phyloP scores from a whole-genome alignment of 805 yeast genomes.

The Saccharomycopsis sp. region DNA sequence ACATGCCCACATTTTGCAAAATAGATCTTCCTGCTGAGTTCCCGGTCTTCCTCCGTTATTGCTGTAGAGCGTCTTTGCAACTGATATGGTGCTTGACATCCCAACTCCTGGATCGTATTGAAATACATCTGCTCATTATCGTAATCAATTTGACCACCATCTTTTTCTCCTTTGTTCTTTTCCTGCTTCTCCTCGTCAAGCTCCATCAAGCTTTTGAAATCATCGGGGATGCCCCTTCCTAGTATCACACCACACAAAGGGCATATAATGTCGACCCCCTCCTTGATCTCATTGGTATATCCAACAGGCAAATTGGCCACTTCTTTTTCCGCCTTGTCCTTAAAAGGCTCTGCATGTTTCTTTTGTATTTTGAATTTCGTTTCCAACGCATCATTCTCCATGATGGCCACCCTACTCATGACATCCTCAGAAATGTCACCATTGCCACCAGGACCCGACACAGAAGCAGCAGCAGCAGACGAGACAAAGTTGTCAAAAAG shows the following conservation, averaged over 20 bases:
- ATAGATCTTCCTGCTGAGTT: slow-evolving; percentile 57
- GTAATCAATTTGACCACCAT: slow-evolving; percentile 19
- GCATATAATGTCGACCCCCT: slow-evolving; percentile 41
- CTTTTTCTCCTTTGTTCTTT: slow-evolving; percentile 5
- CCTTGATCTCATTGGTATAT: slow-evolving; percentile 28
- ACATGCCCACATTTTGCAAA: slow-evolving; percentile 72
- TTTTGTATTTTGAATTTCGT: slow-evolving; percentile 11
- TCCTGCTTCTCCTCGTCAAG: slow-evolving; percentile 22
- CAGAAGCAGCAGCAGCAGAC: background rate
- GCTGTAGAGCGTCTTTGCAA: slow-evolving; percentile 31
- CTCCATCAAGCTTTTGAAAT: slow-evolving; percentile 30
- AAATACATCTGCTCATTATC: slow-evolving; percentile 8
- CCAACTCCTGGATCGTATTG: slow-evolving; percentile 9
- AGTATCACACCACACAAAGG: slow-evolving; percentile 60
- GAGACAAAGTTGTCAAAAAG: too few relatives aligned
- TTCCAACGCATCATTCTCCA: slow-evolving; percentile 13
- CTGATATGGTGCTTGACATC: slow-evolving; percentile 59
- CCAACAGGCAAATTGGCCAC: slow-evolving; percentile 26
- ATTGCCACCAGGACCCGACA: background rate
- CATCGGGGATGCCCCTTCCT: slow-evolving; percentile 65
- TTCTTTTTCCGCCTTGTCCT: slow-evolving; percentile 22
- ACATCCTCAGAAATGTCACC: slow-evolving; percentile 13
- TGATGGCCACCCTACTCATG: slow-evolving; percentile 7
- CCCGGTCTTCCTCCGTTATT: slow-evolving; percentile 47
- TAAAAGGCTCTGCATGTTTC: slow-evolving; percentile 23